phyloP scores from a whole-genome alignment of 2,329 filamentous ascomycete species.

The Microcera coccophila region DNA sequence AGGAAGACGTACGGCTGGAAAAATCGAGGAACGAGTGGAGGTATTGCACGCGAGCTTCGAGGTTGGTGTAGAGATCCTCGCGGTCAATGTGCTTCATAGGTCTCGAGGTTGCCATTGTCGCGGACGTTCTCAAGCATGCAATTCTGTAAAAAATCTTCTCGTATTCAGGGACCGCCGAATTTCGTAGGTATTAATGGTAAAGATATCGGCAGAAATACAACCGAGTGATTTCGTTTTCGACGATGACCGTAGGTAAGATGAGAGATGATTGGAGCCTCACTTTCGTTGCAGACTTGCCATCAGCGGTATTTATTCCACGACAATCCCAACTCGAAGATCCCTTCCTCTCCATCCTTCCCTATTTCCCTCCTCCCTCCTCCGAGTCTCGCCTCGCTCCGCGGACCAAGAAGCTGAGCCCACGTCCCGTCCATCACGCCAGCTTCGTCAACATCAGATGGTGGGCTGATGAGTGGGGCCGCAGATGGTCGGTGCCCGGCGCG shows the following conservation, averaged over 20 bases:
- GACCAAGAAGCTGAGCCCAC: conserved; percentile 17
- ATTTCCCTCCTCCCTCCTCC: conserved; percentile 9
- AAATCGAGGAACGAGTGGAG: conserved; percentile 75
- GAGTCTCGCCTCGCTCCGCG: conserved; percentile 29
- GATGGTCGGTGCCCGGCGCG: conserved; percentile 19
- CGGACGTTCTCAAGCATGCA: too few species aligned
- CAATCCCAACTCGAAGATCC: too few species aligned
- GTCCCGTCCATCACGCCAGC: conserved; percentile 24
- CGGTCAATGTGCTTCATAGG: conserved; percentile 61
- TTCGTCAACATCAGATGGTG: conserved; percentile 27
- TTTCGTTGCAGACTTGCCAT: too few species aligned
- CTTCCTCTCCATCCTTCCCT: conserved; percentile 5
- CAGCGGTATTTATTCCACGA: conserved; percentile 26
- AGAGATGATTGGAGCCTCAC: too few species aligned
- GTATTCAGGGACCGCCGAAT: too few species aligned
- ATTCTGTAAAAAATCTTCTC: too few species aligned
- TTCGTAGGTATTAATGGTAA: too few species aligned
- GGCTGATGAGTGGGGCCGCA: conserved; percentile 26
- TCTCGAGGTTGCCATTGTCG: conserved; percentile 29
- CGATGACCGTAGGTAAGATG: too few species aligned
- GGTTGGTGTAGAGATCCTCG: conserved; percentile 65
- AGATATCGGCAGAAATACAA: too few species aligned
- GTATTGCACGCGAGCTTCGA: conserved; percentile 67
- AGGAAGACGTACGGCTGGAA: conserved; percentile 54
- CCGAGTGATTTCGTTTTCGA: too few species aligned